Evolutionary conservation across 2,329 filamentous ascomycete genomes (phyloP).

Genomic region (Neonectria neomacrospora): DNA sequence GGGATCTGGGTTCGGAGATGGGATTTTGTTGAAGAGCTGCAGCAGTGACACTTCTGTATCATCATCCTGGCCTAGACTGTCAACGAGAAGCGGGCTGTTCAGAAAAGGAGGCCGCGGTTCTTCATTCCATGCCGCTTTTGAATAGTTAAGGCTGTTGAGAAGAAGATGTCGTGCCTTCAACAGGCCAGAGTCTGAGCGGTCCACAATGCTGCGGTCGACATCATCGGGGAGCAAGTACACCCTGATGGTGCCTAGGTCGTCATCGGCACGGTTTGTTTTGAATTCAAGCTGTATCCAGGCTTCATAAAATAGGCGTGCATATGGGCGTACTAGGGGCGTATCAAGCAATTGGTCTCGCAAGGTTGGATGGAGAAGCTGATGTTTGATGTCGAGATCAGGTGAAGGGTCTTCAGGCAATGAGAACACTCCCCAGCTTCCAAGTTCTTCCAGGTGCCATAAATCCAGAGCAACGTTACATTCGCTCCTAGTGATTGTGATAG

Average conservation of each 20-base stretch:
- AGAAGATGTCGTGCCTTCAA: slow-evolving; percentile 59
- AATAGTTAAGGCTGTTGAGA: slow-evolving; percentile 66
- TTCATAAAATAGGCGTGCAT: slow-evolving; percentile 47
- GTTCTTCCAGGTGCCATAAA: slow-evolving; percentile 23
- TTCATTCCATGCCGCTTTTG: slow-evolving; percentile 66
- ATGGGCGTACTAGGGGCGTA: slow-evolving; percentile 37
- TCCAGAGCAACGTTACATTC: slow-evolving; percentile 31
- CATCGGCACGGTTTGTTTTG: slow-evolving; percentile 33
- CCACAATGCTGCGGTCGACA: slow-evolving; percentile 63
- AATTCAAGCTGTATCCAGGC: slow-evolving; percentile 60
- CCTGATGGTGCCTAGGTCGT: slow-evolving; percentile 53
- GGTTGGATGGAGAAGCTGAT: slow-evolving; percentile 26
- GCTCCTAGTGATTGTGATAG: slow-evolving; percentile 46
- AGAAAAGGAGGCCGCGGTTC: slow-evolving; percentile 13
- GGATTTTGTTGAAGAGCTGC: slow-evolving; percentile 77
- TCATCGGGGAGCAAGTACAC: slow-evolving; percentile 76
- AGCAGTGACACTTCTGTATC: slow-evolving; percentile 64
- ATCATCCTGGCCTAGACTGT: slow-evolving; percentile 40
- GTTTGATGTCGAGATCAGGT: background rate
- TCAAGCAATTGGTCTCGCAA: slow-evolving; percentile 47
- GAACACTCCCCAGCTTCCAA: slow-evolving; percentile 46
- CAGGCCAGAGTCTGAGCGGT: slow-evolving; percentile 58
- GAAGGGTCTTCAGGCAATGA: slow-evolving; percentile 31
- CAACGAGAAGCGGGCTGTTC: slow-evolving; percentile 19
- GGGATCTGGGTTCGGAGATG: slow-evolving; percentile 72